phyloP scores from a whole-genome alignment of 352 stramenopile species.

The Saprolegnia diclina region DNA sequence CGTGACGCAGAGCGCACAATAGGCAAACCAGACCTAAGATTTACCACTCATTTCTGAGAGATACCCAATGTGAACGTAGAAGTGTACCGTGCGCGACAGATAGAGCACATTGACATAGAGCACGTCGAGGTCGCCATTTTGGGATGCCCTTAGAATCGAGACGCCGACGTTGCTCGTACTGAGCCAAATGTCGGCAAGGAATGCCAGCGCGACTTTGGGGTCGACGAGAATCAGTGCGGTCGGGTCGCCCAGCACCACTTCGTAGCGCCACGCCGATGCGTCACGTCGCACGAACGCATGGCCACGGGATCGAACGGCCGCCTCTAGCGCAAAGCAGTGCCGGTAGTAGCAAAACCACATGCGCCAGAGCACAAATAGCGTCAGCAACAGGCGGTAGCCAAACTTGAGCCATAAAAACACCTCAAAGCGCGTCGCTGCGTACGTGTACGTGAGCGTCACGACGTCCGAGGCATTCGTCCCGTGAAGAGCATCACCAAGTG shows the following conservation, averaged over 20 bases:
- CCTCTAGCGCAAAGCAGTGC: not conserved
- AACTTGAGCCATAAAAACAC: not conserved
- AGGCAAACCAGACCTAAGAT: slow-evolving; percentile 9
- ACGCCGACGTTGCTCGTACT: not conserved
- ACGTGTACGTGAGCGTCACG: not conserved
- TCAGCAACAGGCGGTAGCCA: not conserved
- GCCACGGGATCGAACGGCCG: too few relatives aligned
- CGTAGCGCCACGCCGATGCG: not conserved
- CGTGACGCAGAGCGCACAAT: not conserved
- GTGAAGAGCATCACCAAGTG: not conserved
- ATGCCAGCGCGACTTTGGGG: not conserved
- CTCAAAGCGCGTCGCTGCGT: not conserved
- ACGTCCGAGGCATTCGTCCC: not conserved
- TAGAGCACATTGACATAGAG: not conserved
- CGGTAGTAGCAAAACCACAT: not conserved
- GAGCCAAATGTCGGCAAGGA: not conserved
- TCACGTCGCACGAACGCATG: too few relatives aligned
- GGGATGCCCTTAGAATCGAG: not conserved
- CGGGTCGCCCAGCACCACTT: not conserved
- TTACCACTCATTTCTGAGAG: too few relatives aligned
- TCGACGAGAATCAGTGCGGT: not conserved
- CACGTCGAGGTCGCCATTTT: not conserved
- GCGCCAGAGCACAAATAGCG: not conserved
- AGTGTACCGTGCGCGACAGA: not conserved
- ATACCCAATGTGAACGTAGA: not conserved